phyloP scores from a whole-genome alignment of 2,329 filamentous ascomycete species.

The Claviceps arundinis region DNA sequence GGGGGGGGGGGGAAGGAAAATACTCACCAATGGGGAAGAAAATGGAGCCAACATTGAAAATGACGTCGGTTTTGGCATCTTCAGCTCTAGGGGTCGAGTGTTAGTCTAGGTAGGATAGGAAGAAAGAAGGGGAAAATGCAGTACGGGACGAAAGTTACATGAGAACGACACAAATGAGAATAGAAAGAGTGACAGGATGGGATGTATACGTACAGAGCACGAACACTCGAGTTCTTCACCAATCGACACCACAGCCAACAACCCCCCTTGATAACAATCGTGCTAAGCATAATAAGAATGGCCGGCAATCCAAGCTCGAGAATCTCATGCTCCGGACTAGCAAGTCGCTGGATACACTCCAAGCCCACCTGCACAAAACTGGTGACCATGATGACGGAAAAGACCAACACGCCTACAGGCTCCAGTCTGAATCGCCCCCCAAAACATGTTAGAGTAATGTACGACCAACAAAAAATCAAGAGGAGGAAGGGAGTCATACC shows the following conservation, averaged over 20 bases:
- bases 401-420: constrained; percentile 68
- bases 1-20: not conserved
- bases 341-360: constrained; percentile 53
- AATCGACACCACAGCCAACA: constrained; percentile 84
- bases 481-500: constrained; percentile 18
- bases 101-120: too few relatives aligned
- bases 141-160: too few relatives aligned
- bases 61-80: constrained; percentile 56
- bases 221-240: constrained; percentile 75
- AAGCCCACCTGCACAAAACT: constrained; percentile 69
- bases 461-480: not conserved
- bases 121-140: too few relatives aligned
- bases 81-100: constrained; percentile 24
- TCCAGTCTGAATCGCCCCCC: constrained; percentile 40
- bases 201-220: constrained; percentile 45
- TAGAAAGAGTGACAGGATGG: not conserved
- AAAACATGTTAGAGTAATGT: too few relatives aligned
- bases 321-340: constrained; percentile 46
- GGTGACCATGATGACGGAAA: constrained; percentile 76
- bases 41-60: constrained; percentile 85
- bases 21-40: constrained; percentile 59
- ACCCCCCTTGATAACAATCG: constrained; percentile 66
- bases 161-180: not conserved
- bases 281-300: constrained; percentile 67
- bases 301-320: constrained; percentile 63